A percentile compares a stretch with the other conserved stretches of the same genome.
These are phyloP conservation scores for Tremellales sp. DNA, from an alignment of 1,284 basidiomycete genomes.

Conservation along the genomic window DNA sequence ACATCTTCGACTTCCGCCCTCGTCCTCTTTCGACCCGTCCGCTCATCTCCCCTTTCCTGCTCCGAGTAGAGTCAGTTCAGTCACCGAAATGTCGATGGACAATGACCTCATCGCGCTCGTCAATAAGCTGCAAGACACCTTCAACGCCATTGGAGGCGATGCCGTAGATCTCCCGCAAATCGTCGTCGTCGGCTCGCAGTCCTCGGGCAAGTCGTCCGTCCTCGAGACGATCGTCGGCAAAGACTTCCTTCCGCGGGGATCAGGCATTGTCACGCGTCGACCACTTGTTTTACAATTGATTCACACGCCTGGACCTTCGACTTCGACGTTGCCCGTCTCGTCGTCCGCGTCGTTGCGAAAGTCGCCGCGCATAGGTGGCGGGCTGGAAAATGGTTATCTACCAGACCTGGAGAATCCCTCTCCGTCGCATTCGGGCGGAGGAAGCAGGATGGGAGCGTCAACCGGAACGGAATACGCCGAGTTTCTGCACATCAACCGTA, in stretches of 20 bases:
- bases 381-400: conserved; percentile 33
- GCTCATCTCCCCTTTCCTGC: neutral
- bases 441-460: conserved; percentile 31
- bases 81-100: conserved; percentile 62
- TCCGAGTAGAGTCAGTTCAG: too few species aligned
- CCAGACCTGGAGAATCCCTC: conserved; percentile 33
- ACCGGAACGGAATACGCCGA: conserved; percentile 83
- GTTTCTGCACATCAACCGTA: conserved; percentile 93
- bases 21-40: neutral
- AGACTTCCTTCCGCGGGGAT: conserved; percentile 84
- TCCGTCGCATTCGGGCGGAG: conserved; percentile 28
- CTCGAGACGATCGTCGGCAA: conserved; percentile 76
- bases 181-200: conserved; percentile 52
- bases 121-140: conserved; percentile 77
- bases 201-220: conserved; percentile 56
- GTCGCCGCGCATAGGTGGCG: conserved; percentile 18
- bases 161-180: conserved; percentile 54
- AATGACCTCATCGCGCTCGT: conserved; percentile 91
- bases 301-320: conserved; percentile 60
- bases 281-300: conserved; percentile 94
- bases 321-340: conserved; percentile 2
- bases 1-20: neutral
- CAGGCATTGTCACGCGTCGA: conserved; percentile 91
- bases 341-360: conserved; percentile 8
- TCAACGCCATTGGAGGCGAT: conserved; percentile 54